Evolutionary conservation across 2,329 filamentous ascomycete genomes (phyloP), one percentile per base, ranked within the genome.

Genomic region (Sphaerulina populicola): DNA sequence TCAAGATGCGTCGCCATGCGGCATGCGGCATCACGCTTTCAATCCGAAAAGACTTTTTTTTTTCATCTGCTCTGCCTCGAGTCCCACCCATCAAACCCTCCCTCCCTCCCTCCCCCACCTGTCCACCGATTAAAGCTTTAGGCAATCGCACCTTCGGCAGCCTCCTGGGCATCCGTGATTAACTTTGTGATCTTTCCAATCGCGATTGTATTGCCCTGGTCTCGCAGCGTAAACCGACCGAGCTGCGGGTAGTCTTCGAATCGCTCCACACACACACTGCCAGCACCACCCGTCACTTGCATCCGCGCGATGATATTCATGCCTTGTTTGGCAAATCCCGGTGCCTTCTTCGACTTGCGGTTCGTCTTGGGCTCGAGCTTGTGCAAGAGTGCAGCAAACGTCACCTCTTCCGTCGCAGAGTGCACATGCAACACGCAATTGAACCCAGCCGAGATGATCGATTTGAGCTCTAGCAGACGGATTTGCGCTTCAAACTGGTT

Each of bases 151-250:
- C 52, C 52, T 37, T 56, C 58, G 41, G 60, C 58, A 37, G 55
- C 59, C 47, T 53, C 53, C 31, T 53, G 39, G 27, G 54, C 51
- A 56, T 76, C 71, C 3, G 71, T 74, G 61, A 86, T 81, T 55
- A 98, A 79, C 78, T 90, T 96, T 54, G 88, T 96, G 69, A 98
- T 94, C 80, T 98, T 98, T 66, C 93, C 93, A 74, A 98, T 98
- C 51, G 93, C 93, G 74, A 98, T 96, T 0, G 93, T 98, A 86
- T 97, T 91, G 64, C 93, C 93, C 83, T 97, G 66, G 49, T 67
- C 89, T 78, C 89, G 78, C 48, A 94, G 77, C 14, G 89, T 94
- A 71, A 94, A 94, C 39, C 89, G 83, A 64, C 89, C 89, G 71
- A 95, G 80, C 72, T 97, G 93, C 54, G 90, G 84, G 71, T 97